Base-by-base conservation (phyloP, 2,329 filamentous ascomycete genomes). In the Cercospora sp. region DNA sequence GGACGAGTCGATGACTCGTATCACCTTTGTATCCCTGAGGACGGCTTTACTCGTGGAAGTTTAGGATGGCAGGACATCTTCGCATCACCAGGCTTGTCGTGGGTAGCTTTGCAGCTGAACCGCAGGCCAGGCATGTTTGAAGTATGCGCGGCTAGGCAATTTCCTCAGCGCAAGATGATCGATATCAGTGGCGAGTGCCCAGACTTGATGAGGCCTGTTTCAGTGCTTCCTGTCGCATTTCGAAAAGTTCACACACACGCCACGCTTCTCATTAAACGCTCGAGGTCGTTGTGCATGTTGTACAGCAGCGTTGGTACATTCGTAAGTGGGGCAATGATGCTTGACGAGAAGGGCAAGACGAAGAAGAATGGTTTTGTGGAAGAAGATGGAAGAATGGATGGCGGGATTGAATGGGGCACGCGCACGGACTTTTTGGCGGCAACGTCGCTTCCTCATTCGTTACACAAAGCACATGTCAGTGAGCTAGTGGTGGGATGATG, bases 381-480 rank as follows among this genome's bases (percentile, higher is more conserved):
- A 53, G 48, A 28, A 53, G 48, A 13, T 53, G 48, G 48, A 53
- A 53, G 18, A 18, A 23, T 23, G 45, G 48, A 28, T 30, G 48
- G 20, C 5, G 20, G 20, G 23, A 55, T 12, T 16, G 20, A 23
- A n/a, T 23, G n/a, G 36, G 45, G 45, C n/a, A 18, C 13, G 12
- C 13, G 48, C 48, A 55, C 48, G 40, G 23, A 12, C 33, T 48
- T 62, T 62, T 51, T 62, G n/a, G 40, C 60, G 60, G 36, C 40
- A 51, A n/a, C 5, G 23, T 40, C 60, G 60, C 60, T 31, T 30
- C 60, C 16, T n/a, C 28, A 26, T 30, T 28, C 33, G 60, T 62
- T 62, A 10, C 60, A 62, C 42, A 33, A 48, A 26, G 28, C 60
- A 26, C 48, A 62, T 48, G 40, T 48, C 60, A 62, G 61, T 55